These are phyloP conservation scores for Hypholoma sublateritium DNA, from an alignment of 768 basidiomycete species.

Conservation along the genomic window DNA sequence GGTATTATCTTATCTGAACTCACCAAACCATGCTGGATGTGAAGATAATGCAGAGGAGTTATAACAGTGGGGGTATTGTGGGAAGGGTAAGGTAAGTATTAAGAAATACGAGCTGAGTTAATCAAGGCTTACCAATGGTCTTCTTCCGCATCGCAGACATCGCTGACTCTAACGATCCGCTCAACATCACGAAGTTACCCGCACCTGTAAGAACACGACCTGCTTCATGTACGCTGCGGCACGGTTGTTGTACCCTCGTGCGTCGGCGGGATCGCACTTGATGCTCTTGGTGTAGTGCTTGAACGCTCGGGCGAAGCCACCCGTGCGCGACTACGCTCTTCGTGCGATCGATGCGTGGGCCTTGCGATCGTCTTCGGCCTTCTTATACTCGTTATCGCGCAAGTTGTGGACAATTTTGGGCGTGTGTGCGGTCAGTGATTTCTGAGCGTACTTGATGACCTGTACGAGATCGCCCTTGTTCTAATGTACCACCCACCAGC, in stretches of 20 bases:
- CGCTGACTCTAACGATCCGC: too few species aligned
- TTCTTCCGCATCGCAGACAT: too few species aligned
- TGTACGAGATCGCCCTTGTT: conserved; percentile 72
- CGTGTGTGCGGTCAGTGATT: conserved; percentile 94
- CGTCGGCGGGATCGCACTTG: conserved; percentile 89
- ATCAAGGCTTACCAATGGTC: too few species aligned
- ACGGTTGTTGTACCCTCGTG: conserved; percentile 96
- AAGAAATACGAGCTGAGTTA: too few species aligned
- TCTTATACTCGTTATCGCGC: conserved; percentile 74
- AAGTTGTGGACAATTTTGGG: conserved; percentile 90
- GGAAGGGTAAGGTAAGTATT: too few species aligned
- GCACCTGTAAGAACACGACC: conserved; percentile 77
- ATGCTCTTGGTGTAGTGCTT: conserved; percentile 93
- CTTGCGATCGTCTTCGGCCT: conserved; percentile 74
- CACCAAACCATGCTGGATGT: too few species aligned
- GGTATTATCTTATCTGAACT: too few species aligned
- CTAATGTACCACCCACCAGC: too few species aligned
- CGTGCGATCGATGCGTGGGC: conserved; percentile 86
- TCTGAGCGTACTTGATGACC: conserved; percentile 90
- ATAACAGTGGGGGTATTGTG: too few species aligned
- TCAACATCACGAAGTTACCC: too few species aligned
- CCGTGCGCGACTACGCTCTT: conserved; percentile 81
- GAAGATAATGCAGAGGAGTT: too few species aligned
- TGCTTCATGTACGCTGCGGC: conserved; percentile 98
- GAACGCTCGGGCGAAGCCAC: conserved; percentile 89